Evolutionary conservation across 129 eudicot species (phyloP).

Genomic region (Flaveria sonorensis): DNA sequence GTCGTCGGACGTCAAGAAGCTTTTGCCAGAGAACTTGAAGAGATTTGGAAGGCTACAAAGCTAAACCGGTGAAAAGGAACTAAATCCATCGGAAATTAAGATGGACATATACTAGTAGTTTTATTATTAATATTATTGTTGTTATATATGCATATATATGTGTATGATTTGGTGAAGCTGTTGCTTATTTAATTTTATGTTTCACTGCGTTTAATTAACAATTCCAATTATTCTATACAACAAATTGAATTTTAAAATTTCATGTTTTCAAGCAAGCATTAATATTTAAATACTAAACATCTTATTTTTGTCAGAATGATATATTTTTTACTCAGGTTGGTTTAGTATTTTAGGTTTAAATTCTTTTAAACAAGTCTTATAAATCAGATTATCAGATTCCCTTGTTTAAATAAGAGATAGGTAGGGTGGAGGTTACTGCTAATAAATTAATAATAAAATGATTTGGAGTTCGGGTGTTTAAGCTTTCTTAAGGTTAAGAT

Average conservation of each 20-base stretch:
- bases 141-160: conserved; percentile 9
- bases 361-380: no score
- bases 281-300: background rate
- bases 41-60: conserved; percentile 58
- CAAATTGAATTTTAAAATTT: background rate
- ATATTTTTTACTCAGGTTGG: background rate
- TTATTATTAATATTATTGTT: conserved; percentile 8
- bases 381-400: background rate
- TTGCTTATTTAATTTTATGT: conserved; percentile 26
- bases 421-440: no score
- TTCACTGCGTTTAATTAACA: conserved; percentile 10
- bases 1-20: conserved; percentile 88
- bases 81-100: conserved; percentile 24
- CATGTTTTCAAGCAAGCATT: background rate
- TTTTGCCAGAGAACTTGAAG: conserved; percentile 89
- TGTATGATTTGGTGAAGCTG: conserved; percentile 21
- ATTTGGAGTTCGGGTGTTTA: no score
- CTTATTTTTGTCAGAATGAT: background rate
- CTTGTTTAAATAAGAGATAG: no score
- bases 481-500: no score
- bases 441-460: no score
- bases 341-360: background rate
- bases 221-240: background rate
- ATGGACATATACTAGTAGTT: conserved; percentile 31
- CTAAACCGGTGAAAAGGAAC: conserved; percentile 24